Base-by-base conservation (phyloP, 305 asterid genomes). In the Lippia alba region DNA sequence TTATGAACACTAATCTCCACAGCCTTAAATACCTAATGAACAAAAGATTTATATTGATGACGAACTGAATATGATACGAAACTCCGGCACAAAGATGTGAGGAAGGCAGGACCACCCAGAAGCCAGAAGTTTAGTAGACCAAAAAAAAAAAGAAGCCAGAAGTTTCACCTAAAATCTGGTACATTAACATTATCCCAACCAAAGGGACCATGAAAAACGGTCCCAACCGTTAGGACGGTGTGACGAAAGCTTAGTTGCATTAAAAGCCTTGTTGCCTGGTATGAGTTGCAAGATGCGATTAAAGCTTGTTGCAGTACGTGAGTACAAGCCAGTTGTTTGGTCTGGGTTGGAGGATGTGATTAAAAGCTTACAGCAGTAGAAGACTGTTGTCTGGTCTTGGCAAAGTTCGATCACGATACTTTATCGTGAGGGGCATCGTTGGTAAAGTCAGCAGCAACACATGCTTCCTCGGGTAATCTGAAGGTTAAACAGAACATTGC, bases 401-500 rank as follows among this genome's bases (percentile, higher is more conserved):
- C 30, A 24, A 24, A 24, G 30, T 24, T 24, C 15, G 16, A 36
- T 57, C 10, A n/a, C 4, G 36, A 36, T 46, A 44, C 56, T 64
- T 62, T 64, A 30, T 48, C 32, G 11, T 32, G 56, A 62, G 20
- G 1, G 30, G 70, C 63, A 1, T 72, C 32, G 5, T 64, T 18
- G 64, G 30, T 62, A 45, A 11, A 33, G 64, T 74, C 70, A 71
- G 19, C 82, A 71, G 62, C 61, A 30, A 61, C 50, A 80, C 92
- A 91, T 33, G 94, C 76, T 85, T 87, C 99, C 77, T 89, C 90
- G 0, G 99, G 96, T 69, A 94, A 84, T 80, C 85, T 84, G 86
- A 94, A 91, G 84, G 96, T 94, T 69, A 94, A 78, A 83, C 97
- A 91, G 80, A 77, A 84, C 98, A 94, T 91, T 50, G 94, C 96